These are phyloP conservation scores for Protea cynaroides DNA, from an alignment of 164 flowering plant genomes.

Conservation along the genomic window DNA sequence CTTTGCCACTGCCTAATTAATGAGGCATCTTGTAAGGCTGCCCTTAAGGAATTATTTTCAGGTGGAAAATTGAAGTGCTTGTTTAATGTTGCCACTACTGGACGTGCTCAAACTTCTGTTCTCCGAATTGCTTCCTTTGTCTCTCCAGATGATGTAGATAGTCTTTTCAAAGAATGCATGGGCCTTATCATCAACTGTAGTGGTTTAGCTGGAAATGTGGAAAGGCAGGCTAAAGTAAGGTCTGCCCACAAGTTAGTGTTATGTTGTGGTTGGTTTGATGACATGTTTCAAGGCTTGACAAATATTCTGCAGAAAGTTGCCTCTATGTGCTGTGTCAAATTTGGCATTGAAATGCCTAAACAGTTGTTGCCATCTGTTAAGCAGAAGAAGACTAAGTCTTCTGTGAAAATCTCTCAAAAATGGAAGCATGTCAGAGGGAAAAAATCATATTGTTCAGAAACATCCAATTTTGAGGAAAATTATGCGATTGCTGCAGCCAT, in stretches of 20 bases:
- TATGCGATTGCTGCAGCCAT: constrained; percentile 52
- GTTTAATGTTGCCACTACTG: constrained; percentile 36
- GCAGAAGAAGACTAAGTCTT: constrained; percentile 37
- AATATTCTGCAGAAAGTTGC: constrained; percentile 47
- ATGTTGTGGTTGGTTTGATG: constrained; percentile 51
- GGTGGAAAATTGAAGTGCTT: constrained; percentile 52
- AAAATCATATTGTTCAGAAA: constrained; percentile 14
- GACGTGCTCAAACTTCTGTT: constrained; percentile 11
- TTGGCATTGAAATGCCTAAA: constrained; percentile 38
- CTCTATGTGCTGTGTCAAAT: constrained; percentile 39
- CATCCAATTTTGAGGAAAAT: constrained; percentile 37
- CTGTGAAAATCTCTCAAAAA: constrained; percentile 32
- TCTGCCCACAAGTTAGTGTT: constrained; percentile 67
- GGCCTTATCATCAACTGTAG: constrained; percentile 36
- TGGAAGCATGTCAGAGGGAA: constrained; percentile 27
- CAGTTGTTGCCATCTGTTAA: constrained; percentile 23
- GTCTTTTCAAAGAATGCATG: constrained; percentile 52
- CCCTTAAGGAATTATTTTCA: constrained; percentile 51
- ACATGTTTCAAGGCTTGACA: constrained; percentile 50
- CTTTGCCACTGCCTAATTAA: constrained; percentile 46
- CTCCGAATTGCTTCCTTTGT: constrained; percentile 49
- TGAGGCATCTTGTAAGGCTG: constrained; percentile 33
- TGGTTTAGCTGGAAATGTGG: constrained; percentile 46
- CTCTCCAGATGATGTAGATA: constrained; percentile 40
- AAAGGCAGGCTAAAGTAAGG: constrained; percentile 69